Conservation (phyloP, 352 stramenopile species). For the Phytopythium delawarense region DNA sequence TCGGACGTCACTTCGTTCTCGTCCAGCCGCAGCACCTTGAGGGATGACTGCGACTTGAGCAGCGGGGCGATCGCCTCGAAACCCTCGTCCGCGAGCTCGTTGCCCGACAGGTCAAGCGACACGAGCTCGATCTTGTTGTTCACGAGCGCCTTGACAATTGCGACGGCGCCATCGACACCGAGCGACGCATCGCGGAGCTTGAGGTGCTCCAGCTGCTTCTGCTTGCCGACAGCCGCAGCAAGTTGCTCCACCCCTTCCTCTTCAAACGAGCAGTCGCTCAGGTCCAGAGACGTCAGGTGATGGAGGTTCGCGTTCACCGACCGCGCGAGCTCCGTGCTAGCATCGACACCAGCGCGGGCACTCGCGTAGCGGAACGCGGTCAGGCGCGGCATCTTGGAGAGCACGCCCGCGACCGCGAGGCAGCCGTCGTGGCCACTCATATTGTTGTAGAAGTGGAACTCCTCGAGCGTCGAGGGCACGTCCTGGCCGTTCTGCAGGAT, state of each 20-base stretch:
- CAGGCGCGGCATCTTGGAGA: slow-evolving; percentile 43
- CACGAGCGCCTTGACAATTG: slow-evolving; percentile 64
- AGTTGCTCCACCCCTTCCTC: slow-evolving; percentile 69
- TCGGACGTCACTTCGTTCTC: slow-evolving; percentile 80
- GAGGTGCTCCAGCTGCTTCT: slow-evolving; percentile 67
- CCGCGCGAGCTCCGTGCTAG: slow-evolving; percentile 41
- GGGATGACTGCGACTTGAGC: slow-evolving; percentile 41
- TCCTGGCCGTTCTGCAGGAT: slow-evolving; percentile 54
- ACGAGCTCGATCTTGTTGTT: slow-evolving; percentile 57
- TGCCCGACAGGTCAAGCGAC: slow-evolving; percentile 88
- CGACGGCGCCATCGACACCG: slow-evolving; percentile 64
- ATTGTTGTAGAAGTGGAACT: slow-evolving; percentile 87
- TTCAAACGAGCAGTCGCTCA: slow-evolving; percentile 91
- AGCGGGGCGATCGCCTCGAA: slow-evolving; percentile 57
- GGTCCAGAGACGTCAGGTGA: slow-evolving; percentile 77
- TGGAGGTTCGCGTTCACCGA: slow-evolving; percentile 43
- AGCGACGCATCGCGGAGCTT: slow-evolving; percentile 90
- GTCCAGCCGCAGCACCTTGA: slow-evolving; percentile 67
- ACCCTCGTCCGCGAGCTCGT: slow-evolving; percentile 80
- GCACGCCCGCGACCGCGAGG: slow-evolving; percentile 50
- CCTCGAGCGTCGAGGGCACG: slow-evolving; percentile 41
- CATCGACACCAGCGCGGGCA: slow-evolving; percentile 49
- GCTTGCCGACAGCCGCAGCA: slow-evolving; percentile 56
- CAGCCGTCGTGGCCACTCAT: slow-evolving; percentile 77
- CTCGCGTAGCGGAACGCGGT: slow-evolving; percentile 63